Evolutionary conservation across 768 basidiomycete genomes (phyloP).

Genomic region (Suillus alpinus): DNA sequence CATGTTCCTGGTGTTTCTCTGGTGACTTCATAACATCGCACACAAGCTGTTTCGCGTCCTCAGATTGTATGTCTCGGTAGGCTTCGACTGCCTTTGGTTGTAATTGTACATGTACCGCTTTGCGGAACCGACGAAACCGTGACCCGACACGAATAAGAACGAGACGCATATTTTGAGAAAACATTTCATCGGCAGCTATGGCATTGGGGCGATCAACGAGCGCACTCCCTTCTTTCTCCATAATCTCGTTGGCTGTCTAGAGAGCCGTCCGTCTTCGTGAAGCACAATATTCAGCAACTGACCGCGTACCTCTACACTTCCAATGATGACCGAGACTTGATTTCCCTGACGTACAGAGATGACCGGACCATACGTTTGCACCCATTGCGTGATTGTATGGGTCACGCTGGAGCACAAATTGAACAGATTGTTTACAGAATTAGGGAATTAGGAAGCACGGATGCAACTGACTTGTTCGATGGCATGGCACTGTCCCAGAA

Average conservation of each 20-base stretch:
- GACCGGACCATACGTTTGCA: constrained; percentile 25
- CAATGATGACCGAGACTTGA: constrained; percentile 26
- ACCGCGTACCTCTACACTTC: constrained; percentile 17
- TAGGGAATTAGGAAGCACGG: not conserved
- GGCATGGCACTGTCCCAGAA: constrained; percentile 18
- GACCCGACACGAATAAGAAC: constrained; percentile 48
- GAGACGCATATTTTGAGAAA: constrained; percentile 54
- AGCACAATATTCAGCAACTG: constrained; percentile 15
- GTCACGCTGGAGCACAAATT: constrained; percentile 4
- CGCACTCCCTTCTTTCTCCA: constrained; percentile 53
- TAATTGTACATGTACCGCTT: constrained; percentile 50
- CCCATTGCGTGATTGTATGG: constrained; percentile 37
- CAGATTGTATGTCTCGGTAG: constrained; percentile 43
- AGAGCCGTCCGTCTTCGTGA: not conserved
- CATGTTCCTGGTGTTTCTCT: not conserved
- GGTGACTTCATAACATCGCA: constrained; percentile 5
- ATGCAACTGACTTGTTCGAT: not conserved
- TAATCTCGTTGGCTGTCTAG: constrained; percentile 50
- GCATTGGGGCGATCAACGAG: constrained; percentile 46
- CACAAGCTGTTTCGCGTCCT: constrained; percentile 17
- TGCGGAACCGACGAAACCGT: constrained; percentile 52
- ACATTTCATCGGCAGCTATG: constrained; percentile 50
- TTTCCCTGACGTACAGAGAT: constrained; percentile 22
- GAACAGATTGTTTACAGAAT: not conserved
- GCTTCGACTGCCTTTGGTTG: constrained; percentile 42